Evolutionary conservation across 148 eudicot species (phyloP).

Genomic region (Vaccinium vitisidaea): DNA sequence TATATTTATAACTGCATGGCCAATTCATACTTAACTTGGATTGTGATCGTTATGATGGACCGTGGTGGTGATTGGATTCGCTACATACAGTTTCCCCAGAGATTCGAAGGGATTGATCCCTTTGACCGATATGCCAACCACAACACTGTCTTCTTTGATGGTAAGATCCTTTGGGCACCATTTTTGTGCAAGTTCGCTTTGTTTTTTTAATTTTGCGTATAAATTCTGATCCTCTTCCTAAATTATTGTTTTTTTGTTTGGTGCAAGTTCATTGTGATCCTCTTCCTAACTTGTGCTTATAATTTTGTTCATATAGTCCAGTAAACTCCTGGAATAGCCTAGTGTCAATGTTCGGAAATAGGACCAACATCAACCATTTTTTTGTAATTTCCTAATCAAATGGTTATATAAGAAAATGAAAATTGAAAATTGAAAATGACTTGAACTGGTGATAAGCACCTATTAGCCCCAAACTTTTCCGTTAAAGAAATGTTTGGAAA

Average conservation of each 20-base stretch:
- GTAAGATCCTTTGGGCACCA: constrained; percentile 22
- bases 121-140: constrained; percentile 93
- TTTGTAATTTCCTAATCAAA: not conserved
- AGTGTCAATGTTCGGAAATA: not conserved
- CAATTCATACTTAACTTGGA: constrained; percentile 89
- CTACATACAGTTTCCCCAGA: constrained; percentile 82
- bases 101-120: constrained; percentile 94
- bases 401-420: not conserved
- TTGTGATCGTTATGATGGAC: constrained; percentile 97
- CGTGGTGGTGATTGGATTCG: constrained; percentile 91
- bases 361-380: not conserved
- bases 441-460: not conserved
- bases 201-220: not conserved
- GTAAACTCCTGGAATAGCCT: not conserved
- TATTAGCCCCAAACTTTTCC: not conserved
- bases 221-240: not conserved
- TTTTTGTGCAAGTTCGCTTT: not conserved
- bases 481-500: not conserved
- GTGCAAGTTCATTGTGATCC: not conserved
- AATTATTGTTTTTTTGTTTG: not conserved
- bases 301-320: not conserved
- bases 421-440: not conserved
- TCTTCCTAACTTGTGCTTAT: not conserved
- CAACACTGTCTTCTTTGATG: constrained; percentile 91
- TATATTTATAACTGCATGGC: constrained; percentile 29